phyloP scores from a whole-genome alignment of 306 rosid species.

The Abrus pulchellus region DNA sequence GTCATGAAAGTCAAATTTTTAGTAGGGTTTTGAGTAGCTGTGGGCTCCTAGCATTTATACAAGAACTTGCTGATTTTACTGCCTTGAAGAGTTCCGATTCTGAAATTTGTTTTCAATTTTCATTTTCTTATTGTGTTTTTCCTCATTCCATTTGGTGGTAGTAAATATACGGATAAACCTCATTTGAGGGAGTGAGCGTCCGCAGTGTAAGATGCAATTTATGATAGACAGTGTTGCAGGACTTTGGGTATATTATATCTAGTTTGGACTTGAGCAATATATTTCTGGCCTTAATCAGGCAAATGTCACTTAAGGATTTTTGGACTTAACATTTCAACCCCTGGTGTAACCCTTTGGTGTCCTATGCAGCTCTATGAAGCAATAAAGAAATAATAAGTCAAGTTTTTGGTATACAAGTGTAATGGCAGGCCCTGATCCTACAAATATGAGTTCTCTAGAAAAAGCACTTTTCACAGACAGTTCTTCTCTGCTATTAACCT shows the following conservation, averaged over 20 bases:
- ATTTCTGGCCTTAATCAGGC: slow-evolving; percentile 11
- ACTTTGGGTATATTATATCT: slow-evolving; percentile 8
- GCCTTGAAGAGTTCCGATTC: slow-evolving; percentile 1
- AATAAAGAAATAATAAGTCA: neutral
- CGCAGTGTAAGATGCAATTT: neutral
- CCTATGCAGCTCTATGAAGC: neutral
- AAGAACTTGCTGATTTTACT: slow-evolving; percentile 2
- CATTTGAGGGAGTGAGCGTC: neutral
- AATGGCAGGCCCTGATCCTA: slow-evolving; percentile 1
- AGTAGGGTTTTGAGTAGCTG: neutral
- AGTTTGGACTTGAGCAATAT: slow-evolving; percentile 6
- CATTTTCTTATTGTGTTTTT: neutral
- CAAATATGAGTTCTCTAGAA: slow-evolving; percentile 20
- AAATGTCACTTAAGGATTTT: neutral
- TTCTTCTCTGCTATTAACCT: neutral
- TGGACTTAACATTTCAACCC: neutral
- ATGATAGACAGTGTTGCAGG: slow-evolving; percentile 3
- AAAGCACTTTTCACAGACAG: neutral
- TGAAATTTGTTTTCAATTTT: slow-evolving; percentile 35
- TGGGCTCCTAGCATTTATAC: slow-evolving; percentile 16
- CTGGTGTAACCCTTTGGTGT: slow-evolving; percentile 1
- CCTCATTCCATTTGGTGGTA: neutral
- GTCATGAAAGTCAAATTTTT: neutral
- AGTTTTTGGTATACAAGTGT: slow-evolving; percentile 18
- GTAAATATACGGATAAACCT: slow-evolving; percentile 28